Conservation (phyloP, 2,329 filamentous ascomycete species). For the Apiospora kogelbergensis region DNA sequence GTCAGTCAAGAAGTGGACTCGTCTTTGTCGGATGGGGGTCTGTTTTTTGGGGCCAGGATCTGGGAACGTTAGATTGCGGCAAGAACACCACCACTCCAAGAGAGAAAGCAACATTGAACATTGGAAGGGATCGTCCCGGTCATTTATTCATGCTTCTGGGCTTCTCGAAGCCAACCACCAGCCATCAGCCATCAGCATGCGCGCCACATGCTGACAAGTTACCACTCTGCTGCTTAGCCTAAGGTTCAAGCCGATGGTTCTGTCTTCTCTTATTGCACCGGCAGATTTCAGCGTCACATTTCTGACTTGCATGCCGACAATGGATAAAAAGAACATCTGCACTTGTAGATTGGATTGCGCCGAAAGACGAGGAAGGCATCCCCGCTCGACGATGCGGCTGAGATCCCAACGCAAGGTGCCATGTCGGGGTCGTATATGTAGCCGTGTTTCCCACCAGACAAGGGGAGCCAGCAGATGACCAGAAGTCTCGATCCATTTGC, state of each 20-base stretch:
- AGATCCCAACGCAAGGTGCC: not conserved
- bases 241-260: not conserved
- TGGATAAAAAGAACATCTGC: not conserved
- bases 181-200: not conserved
- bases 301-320: not conserved
- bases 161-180: not conserved
- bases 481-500: too few relatives aligned
- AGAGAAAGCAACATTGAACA: not conserved
- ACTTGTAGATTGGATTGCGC: not conserved
- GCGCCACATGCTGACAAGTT: not conserved
- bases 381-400: not conserved
- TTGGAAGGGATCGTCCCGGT: not conserved
- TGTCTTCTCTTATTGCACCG: not conserved
- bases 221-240: not conserved
- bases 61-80: slow-evolving; percentile 2
- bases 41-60: not conserved
- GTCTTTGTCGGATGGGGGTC: not conserved
- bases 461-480: too few relatives aligned
- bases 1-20: not conserved
- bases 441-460: not conserved
- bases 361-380: not conserved
- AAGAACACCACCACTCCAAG: not conserved
- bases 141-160: not conserved
- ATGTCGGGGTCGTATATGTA: not conserved
- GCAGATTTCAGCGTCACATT: not conserved